These are phyloP conservation scores for Russula sp. DNA, from an alignment of 768 basidiomycete species.

Conservation along the genomic window DNA sequence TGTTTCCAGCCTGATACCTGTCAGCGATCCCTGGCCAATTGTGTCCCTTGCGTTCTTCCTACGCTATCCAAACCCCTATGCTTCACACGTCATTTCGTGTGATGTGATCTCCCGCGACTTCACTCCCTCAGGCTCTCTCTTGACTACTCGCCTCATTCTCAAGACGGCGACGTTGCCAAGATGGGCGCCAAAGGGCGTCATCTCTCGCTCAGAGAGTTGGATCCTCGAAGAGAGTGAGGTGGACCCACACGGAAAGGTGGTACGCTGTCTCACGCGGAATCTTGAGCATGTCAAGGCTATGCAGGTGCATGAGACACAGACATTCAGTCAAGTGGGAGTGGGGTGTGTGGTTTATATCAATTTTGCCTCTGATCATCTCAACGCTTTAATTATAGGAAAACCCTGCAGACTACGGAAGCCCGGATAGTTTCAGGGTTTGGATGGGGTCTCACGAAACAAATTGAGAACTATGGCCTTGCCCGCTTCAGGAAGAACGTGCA, in stretches of 20 bases:
- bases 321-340: conserved; percentile 57
- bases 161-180: conserved; percentile 87
- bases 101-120: conserved; percentile 85
- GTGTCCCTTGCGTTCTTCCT: conserved; percentile 91
- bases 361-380: not conserved
- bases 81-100: conserved; percentile 88
- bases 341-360: conserved; percentile 39
- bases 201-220: conserved; percentile 86
- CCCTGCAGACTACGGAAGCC: conserved; percentile 79
- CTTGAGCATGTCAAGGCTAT: conserved; percentile 92
- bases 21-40: conserved; percentile 88
- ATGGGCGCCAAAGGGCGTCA: conserved; percentile 83
- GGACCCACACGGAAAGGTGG: conserved; percentile 69
- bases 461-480: conserved; percentile 78
- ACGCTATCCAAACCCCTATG: conserved; percentile 93
- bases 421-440: conserved; percentile 84
- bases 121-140: conserved; percentile 63
- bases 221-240: conserved; percentile 93
- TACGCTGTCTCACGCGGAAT: conserved; percentile 79
- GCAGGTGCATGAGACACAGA: conserved; percentile 81
- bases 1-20: conserved; percentile 10
- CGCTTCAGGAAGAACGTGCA: conserved; percentile 86
- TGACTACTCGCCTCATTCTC: conserved; percentile 86
- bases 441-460: conserved; percentile 80
- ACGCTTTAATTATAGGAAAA: conserved; percentile 44